phyloP scores from a whole-genome alignment of 805 yeast genomes.

The Yarrowia osloensis region DNA sequence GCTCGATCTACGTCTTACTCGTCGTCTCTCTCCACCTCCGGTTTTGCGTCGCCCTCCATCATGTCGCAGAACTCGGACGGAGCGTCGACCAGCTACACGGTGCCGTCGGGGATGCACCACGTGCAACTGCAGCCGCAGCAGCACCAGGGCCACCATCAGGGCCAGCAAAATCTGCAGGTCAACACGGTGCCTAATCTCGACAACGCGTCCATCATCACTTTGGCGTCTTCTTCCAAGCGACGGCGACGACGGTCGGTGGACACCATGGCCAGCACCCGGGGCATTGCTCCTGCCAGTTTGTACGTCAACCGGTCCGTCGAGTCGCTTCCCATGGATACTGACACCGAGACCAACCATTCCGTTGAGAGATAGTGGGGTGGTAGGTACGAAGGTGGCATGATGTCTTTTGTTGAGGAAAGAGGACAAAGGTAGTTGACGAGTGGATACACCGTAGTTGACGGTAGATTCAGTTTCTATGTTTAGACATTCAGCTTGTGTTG shows the following conservation, averaged over 20 bases:
- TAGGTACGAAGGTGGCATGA: too few relatives aligned
- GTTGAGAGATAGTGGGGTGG: constrained; percentile 1
- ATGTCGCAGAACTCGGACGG: constrained; percentile 29
- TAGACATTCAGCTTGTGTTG: too few relatives aligned
- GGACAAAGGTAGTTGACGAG: too few relatives aligned
- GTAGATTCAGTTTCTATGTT: not conserved
- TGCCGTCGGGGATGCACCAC: constrained; percentile 22
- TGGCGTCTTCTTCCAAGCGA: constrained; percentile 44
- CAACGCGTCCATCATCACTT: constrained; percentile 44
- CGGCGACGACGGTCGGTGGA: constrained; percentile 43
- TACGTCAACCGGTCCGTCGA: constrained; percentile 35
- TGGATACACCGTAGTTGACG: too few relatives aligned
- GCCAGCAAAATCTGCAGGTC: constrained; percentile 11
- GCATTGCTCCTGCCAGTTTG: constrained; percentile 42
- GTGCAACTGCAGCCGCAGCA: constrained; percentile 33
- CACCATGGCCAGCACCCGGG: constrained; percentile 45
- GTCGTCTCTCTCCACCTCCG: constrained; percentile 4
- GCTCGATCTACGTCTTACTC: constrained; percentile 15
- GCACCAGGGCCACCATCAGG: constrained; percentile 15
- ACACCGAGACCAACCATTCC: constrained; percentile 25
- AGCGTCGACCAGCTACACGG: constrained; percentile 34
- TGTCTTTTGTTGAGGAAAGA: too few relatives aligned
- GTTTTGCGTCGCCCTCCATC: constrained; percentile 9
- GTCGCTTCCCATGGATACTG: constrained; percentile 31
- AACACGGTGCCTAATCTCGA: constrained; percentile 35